Evolutionary conservation across 768 basidiomycete species (phyloP).

Genomic region (Termitomyces sp.): DNA sequence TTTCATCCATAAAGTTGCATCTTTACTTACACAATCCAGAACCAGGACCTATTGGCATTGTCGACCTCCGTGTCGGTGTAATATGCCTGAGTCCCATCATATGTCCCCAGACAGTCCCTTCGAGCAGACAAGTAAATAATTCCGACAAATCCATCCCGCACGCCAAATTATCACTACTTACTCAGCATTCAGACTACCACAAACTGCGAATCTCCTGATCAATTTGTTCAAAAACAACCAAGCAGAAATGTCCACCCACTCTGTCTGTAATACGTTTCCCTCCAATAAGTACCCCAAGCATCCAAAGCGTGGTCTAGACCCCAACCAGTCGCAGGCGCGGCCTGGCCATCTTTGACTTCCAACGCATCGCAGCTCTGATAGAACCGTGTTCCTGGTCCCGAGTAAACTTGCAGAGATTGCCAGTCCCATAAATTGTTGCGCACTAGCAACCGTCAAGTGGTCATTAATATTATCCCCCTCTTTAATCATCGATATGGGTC

Average conservation of each 20-base stretch:
- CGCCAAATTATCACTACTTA: constrained; percentile 24
- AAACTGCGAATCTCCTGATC: constrained; percentile 36
- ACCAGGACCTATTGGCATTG: constrained; percentile 60
- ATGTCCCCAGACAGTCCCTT: constrained; percentile 40
- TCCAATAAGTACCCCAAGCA: constrained; percentile 62
- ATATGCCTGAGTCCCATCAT: constrained; percentile 32
- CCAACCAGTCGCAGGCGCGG: constrained; percentile 51
- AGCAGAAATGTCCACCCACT: constrained; percentile 31
- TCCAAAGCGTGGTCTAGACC: constrained; percentile 58
- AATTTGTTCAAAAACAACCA: neutral
- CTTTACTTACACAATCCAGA: constrained; percentile 57
- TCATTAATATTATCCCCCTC: neutral
- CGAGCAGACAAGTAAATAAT: neutral
- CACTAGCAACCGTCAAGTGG: constrained; percentile 30
- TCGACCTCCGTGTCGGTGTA: constrained; percentile 57
- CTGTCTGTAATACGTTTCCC: constrained; percentile 36
- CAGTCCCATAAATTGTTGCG: constrained; percentile 62
- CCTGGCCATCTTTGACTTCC: constrained; percentile 54
- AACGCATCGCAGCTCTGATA: constrained; percentile 64
- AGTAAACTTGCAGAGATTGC: constrained; percentile 56
- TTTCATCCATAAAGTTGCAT: neutral
- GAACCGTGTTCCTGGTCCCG: constrained; percentile 43
- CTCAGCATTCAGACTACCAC: constrained; percentile 43
- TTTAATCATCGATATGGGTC: neutral
- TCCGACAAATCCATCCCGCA: neutral